These are phyloP conservation scores for Phytophthora quininea DNA, from an alignment of 352 stramenopile species.

Conservation along the genomic window DNA sequence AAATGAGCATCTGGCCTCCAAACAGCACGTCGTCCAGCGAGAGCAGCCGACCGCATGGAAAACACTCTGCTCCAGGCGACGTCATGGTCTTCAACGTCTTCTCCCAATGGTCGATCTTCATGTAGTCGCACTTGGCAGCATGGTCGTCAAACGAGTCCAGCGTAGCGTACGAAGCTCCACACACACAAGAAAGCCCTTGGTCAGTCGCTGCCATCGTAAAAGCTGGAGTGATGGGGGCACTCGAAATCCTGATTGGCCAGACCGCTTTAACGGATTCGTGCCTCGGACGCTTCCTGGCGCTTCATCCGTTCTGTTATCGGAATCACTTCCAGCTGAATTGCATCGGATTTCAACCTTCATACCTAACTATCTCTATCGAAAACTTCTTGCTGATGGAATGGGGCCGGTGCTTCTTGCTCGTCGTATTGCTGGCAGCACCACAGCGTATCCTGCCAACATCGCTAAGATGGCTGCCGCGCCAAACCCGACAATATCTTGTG, in stretches of 20 bases:
- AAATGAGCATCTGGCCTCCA: constrained; percentile 29
- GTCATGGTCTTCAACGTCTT: constrained; percentile 20
- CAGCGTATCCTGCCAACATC: constrained; percentile 19
- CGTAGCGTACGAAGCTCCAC: constrained; percentile 12
- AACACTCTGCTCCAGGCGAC: constrained; percentile 27
- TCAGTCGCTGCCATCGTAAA: neutral
- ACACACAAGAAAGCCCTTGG: constrained; percentile 16
- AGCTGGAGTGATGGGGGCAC: neutral
- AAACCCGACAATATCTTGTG: constrained; percentile 29
- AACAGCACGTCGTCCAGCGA: constrained; percentile 28
- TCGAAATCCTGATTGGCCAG: neutral
- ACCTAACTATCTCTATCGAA: constrained; percentile 15
- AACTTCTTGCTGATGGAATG: constrained; percentile 17
- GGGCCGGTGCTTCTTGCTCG: constrained; percentile 19
- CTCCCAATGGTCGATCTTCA: constrained; percentile 27
- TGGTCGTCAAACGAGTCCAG: constrained; percentile 10
- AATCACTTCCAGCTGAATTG: neutral
- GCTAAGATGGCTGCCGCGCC: constrained; percentile 21
- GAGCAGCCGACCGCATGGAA: constrained; percentile 29
- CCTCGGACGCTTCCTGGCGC: neutral
- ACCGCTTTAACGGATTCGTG: neutral
- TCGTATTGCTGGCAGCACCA: constrained; percentile 35
- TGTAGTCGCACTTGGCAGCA: constrained; percentile 19
- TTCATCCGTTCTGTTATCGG: neutral
- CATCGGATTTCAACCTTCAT: neutral